Percentiles rank a stretch among this genome's conserved stretches.
These are phyloP conservation scores for Penicillium macrosclerotiorum DNA, from an alignment of 495 filamentous ascomycete species.

Conservation along the genomic window DNA sequence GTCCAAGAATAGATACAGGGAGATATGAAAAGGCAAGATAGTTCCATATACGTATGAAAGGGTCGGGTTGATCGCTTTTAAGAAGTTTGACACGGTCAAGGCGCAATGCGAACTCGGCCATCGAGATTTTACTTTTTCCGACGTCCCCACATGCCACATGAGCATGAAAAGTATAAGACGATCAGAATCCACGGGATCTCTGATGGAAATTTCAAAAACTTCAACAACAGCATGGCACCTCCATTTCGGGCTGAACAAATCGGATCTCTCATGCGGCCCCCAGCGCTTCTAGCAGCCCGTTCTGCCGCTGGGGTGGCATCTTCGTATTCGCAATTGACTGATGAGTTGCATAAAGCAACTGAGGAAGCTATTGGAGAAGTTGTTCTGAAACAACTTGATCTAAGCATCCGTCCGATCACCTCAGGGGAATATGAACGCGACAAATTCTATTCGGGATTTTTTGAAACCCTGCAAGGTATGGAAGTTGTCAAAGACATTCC, in stretches of 20 bases:
- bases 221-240: constrained; percentile 22
- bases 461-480: constrained; percentile 16
- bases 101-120: no score
- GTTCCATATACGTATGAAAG: no score
- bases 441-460: constrained; percentile 23
- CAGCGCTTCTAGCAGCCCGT: constrained; percentile 14
- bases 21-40: no score
- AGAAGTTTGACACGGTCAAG: no score
- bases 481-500: constrained; percentile 12
- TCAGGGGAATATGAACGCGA: constrained; percentile 24
- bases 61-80: no score
- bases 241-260: constrained; percentile 27
- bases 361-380: constrained; percentile 11
- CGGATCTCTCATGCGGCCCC: constrained; percentile 23
- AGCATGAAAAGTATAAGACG: not conserved
- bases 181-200: no score
- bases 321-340: constrained; percentile 6
- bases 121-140: no score
- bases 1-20: no score
- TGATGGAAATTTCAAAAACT: not conserved
- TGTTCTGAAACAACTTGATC: constrained; percentile 16
- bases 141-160: constrained; percentile 5
- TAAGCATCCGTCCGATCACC: constrained; percentile 16
- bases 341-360: constrained; percentile 1
- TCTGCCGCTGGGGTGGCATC: constrained; percentile 20